Evolutionary conservation across 2,329 filamentous ascomycete genomes (phyloP).

Genomic region (Xylariaceae sp.): DNA sequence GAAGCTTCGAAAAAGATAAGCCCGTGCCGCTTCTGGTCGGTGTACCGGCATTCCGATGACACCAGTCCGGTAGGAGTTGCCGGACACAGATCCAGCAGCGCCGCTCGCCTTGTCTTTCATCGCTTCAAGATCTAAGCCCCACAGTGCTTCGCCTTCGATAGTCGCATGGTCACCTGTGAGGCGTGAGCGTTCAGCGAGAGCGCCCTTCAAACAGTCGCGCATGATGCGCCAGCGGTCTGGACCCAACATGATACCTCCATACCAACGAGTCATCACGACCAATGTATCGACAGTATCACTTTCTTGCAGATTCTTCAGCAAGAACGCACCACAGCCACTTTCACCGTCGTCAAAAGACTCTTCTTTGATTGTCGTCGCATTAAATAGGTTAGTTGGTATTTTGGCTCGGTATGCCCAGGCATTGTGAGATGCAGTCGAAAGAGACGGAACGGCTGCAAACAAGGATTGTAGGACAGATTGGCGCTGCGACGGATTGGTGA

Average conservation of each 20-base stretch:
- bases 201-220: constrained; percentile 52
- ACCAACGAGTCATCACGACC: constrained; percentile 60
- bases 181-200: constrained; percentile 48
- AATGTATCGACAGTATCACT: constrained; percentile 48
- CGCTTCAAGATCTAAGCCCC: constrained; percentile 56
- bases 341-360: constrained; percentile 60
- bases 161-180: constrained; percentile 38
- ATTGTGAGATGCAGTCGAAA: constrained; percentile 56
- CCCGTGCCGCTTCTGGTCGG: constrained; percentile 64
- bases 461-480: constrained; percentile 43
- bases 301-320: constrained; percentile 52
- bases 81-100: constrained; percentile 21
- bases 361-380: constrained; percentile 40
- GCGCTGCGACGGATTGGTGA: constrained; percentile 39
- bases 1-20: constrained; percentile 59
- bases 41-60: constrained; percentile 65
- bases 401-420: constrained; percentile 49
- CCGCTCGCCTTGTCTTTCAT: constrained; percentile 38
- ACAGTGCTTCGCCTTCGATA: constrained; percentile 52
- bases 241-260: constrained; percentile 58
- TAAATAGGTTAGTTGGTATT: constrained; percentile 30
- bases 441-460: constrained; percentile 43
- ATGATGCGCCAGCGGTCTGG: constrained; percentile 61
- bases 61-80: constrained; percentile 27
- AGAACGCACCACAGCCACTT: constrained; percentile 52